These are phyloP conservation scores for Thelephora ganbajun DNA, from an alignment of 768 basidiomycete genomes.

Conservation along the genomic window DNA sequence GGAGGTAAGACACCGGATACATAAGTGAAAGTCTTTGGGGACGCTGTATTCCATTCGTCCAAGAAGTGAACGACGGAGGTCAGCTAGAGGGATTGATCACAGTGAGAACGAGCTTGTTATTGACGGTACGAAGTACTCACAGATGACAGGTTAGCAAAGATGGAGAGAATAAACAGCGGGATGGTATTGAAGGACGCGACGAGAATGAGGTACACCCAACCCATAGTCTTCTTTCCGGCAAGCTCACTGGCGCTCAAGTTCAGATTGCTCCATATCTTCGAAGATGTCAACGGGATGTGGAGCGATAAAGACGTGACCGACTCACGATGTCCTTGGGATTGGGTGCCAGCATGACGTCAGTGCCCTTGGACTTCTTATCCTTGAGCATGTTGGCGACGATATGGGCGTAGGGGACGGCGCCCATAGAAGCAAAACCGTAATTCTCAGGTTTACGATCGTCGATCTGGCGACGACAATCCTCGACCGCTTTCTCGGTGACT, in stretches of 20 bases:
- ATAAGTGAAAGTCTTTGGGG: conserved; percentile 59
- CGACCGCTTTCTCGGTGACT: conserved; percentile 62
- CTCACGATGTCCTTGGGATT: conserved; percentile 81
- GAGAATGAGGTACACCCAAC: conserved; percentile 62
- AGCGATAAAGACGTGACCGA: conserved; percentile 4
- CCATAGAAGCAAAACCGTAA: conserved; percentile 89
- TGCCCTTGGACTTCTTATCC: conserved; percentile 60
- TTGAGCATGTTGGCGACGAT: conserved; percentile 61
- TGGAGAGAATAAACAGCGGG: conserved; percentile 80
- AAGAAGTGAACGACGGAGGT: conserved; percentile 65
- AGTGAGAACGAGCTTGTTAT: background rate
- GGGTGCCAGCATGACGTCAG: conserved; percentile 61
- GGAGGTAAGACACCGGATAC: conserved; percentile 91
- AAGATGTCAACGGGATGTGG: background rate
- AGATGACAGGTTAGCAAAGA: conserved; percentile 80
- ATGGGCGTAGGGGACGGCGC: conserved; percentile 78
- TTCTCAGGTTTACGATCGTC: conserved; percentile 70
- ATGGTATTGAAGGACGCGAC: conserved; percentile 94
- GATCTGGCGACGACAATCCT: conserved; percentile 58
- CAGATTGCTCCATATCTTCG: conserved; percentile 84
- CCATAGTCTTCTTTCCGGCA: conserved; percentile 50
- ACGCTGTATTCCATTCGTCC: conserved; percentile 48
- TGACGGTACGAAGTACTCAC: conserved; percentile 27
- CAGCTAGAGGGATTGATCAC: conserved; percentile 25
- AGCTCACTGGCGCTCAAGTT: conserved; percentile 56